These are phyloP conservation scores for Mycena floridula DNA, from an alignment of 768 basidiomycete species.

Conservation along the genomic window DNA sequence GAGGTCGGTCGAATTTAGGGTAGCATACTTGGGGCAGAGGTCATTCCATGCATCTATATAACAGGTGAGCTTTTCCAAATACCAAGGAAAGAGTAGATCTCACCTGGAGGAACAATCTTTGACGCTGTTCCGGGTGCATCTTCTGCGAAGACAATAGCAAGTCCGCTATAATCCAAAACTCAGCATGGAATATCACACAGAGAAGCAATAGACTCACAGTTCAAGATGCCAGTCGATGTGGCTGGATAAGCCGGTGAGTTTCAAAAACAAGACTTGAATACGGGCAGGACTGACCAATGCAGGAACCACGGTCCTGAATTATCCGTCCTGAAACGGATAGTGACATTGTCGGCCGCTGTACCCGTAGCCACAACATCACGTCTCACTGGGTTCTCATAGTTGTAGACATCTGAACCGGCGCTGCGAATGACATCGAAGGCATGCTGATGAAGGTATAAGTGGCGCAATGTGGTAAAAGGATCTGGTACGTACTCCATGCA, in stretches of 20 bases:
- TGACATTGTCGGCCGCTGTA: conserved; percentile 28
- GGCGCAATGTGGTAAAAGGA: not conserved
- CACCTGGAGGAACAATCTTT: conserved; percentile 17
- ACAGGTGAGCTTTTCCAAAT: not conserved
- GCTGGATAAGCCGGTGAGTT: conserved; percentile 8
- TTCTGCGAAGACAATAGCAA: conserved; percentile 30
- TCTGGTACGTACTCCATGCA: conserved; percentile 29
- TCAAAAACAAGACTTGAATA: not conserved
- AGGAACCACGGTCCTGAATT: conserved; percentile 52
- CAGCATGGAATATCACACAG: not conserved
- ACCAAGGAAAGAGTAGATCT: conserved; percentile 1
- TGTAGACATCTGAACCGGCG: conserved; percentile 29
- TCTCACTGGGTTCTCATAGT: conserved; percentile 43
- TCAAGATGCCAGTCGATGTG: conserved; percentile 45
- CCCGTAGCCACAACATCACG: conserved; percentile 33
- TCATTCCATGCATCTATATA: conserved; percentile 22
- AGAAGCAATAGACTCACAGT: conserved; percentile 16
- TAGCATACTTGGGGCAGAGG: conserved; percentile 20
- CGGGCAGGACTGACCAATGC: conserved; percentile 1
- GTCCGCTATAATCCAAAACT: conserved; percentile 11
- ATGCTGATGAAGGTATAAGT: conserved; percentile 17
- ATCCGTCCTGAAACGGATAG: conserved; percentile 55
- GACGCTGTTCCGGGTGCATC: conserved; percentile 17
- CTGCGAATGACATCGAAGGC: conserved; percentile 34
- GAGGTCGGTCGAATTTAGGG: too few relatives aligned